Base-by-base conservation (phyloP, 345 rosid genomes). In the Acer campestre region DNA sequence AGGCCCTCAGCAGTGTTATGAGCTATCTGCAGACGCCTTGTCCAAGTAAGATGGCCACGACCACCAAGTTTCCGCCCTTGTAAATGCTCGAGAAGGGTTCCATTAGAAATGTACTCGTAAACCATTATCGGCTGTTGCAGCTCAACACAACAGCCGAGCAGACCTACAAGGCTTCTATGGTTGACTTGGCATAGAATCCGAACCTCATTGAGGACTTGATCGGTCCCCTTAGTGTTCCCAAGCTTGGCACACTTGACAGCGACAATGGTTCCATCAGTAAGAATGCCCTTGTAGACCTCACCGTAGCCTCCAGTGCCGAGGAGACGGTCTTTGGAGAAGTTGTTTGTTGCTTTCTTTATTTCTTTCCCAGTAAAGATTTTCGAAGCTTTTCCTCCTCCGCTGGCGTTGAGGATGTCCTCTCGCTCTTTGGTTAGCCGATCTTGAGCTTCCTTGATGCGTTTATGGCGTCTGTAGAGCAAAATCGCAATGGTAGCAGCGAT, bases 211-310 rank as follows among this genome's bases (percentile, higher is more conserved):
- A 87, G 84, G n/a, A 89, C 81, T 70, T 89, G 90, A 66, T 85
- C 89, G 7, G 85, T 78, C 6, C 89, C 85, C 25, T 87, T 89
- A 46, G 85, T 38, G 80, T 80, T 87, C 20, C 92, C 90, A 16
- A 87, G 74, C 77, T 89, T 89, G 12, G 90, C 89, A 70, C 90
- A 80, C 65, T 89, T 89, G 80, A 89, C 81, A 18, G 92, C 92
- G 3, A 83, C 87, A 1, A 65, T 63, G 22, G 86, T 82, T 61
- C 89, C 89, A 55, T 89, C 92, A 7, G 76, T 73, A 11, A 87
- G 81, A 44, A 73, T 44, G 75, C 89, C 90, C 61, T 66, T 85
- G 61, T 68, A 89, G 38, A 87, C 92, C 12, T 84, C 92, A 14
- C 90, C 92, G n/a, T 76, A 89, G 51, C 90, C 92, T 1, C 92